Evolutionary conservation across 2,329 filamentous ascomycete species (phyloP).

Genomic region (Fusarium poae): DNA sequence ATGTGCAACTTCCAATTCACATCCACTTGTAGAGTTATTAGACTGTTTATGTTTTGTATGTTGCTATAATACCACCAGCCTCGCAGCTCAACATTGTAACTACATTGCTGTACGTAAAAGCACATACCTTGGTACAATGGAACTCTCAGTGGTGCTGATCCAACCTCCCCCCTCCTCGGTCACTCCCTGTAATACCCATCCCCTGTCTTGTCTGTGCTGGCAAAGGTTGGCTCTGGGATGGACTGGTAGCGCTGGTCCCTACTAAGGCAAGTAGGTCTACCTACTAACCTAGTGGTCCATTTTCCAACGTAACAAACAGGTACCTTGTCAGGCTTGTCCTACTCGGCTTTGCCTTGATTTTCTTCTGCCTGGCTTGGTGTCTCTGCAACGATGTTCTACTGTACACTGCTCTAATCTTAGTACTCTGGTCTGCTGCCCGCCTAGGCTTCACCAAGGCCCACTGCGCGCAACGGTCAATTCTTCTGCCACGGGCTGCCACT

Average conservation of each 20-base stretch:
- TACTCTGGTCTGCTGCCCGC: conserved; percentile 16
- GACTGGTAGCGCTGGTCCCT: conserved; percentile 15
- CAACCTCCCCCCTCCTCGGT: conserved; percentile 15
- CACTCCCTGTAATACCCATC: conserved; percentile 14
- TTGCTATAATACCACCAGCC: conserved; percentile 1
- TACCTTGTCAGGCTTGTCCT: neutral
- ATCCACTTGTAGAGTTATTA: neutral
- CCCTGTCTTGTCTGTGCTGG: conserved; percentile 11
- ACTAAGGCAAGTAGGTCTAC: neutral
- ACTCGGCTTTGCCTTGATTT: conserved; percentile 29
- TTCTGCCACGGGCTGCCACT: conserved; percentile 5
- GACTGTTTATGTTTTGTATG: neutral
- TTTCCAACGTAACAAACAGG: neutral
- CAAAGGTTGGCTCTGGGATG: conserved; percentile 14
- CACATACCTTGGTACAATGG: conserved; percentile 10
- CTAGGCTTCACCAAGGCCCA: conserved; percentile 16
- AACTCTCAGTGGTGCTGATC: conserved; percentile 28
- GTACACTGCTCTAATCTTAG: neutral
- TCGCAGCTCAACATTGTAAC: conserved; percentile 13
- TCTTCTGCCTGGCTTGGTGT: conserved; percentile 40
- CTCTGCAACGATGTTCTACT: conserved; percentile 1
- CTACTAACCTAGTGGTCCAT: conserved; percentile 7
- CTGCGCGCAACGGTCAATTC: conserved; percentile 20
- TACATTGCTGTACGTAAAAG: conserved; percentile 23
- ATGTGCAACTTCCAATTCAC: neutral